A percentile compares a stretch with the other conserved stretches of the same genome.
phyloP scores from a whole-genome alignment of 192 early-diverging fungal species.

The Podila minutissima region DNA sequence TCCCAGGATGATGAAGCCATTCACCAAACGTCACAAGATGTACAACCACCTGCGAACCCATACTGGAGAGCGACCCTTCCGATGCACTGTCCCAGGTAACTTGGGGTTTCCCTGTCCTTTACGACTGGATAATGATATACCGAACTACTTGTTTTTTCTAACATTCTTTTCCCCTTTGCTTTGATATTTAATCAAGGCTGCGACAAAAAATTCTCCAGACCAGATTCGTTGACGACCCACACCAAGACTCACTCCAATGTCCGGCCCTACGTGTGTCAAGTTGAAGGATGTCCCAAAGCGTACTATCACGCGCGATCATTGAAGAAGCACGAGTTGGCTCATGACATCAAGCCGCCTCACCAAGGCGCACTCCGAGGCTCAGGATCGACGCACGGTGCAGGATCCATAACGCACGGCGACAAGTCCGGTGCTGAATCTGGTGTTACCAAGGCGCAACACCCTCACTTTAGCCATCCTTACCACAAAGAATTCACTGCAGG shows the following conservation, averaged over 20 bases:
- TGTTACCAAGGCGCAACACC: not conserved
- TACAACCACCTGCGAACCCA: constrained; percentile 77
- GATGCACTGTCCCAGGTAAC: constrained; percentile 63
- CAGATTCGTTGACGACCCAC: constrained; percentile 59
- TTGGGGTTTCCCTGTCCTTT: not conserved
- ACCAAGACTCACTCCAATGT: constrained; percentile 68
- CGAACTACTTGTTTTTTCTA: not conserved
- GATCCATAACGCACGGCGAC: constrained; percentile 5
- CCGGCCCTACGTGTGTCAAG: constrained; percentile 62
- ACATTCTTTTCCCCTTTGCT: too few relatives aligned
- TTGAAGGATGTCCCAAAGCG: constrained; percentile 64
- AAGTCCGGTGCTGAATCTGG: not conserved
- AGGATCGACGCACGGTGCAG: constrained; percentile 14
- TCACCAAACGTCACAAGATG: constrained; percentile 76
- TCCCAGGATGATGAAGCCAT: constrained; percentile 60
- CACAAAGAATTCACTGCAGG: constrained; percentile 24
- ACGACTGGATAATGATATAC: not conserved
- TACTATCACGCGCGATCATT: constrained; percentile 72
- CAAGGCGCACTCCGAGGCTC: constrained; percentile 21
- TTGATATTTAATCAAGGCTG: constrained; percentile 40
- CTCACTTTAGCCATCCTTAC: constrained; percentile 40
- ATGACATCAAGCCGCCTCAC: constrained; percentile 34
- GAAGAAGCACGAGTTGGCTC: constrained; percentile 68
- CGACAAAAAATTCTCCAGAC: constrained; percentile 58
- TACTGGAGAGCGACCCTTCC: constrained; percentile 80